Evolutionary conservation across 2,329 filamentous ascomycete genomes (phyloP).

Genomic region (Tolypocladium guangdongense): DNA sequence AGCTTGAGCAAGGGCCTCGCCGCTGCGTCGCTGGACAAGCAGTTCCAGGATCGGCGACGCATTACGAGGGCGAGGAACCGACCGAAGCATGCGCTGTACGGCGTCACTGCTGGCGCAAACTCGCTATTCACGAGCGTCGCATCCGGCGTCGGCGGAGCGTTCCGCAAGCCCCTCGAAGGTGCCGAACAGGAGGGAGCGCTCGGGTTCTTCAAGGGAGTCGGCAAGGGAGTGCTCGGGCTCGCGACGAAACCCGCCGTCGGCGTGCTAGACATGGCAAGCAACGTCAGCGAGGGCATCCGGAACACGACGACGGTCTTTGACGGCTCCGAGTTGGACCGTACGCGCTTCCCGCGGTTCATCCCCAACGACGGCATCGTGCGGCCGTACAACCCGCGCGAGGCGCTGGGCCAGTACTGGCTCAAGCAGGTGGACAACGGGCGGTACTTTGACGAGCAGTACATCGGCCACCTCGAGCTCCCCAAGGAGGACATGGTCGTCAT

Average conservation of each 20-base stretch:
- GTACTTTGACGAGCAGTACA: conserved; percentile 96
- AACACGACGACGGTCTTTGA: conserved; percentile 99
- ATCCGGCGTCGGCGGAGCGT: conserved; percentile 86
- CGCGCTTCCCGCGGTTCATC: conserved; percentile 87
- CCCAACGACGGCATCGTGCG: conserved; percentile 87
- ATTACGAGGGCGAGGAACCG: conserved; percentile 89
- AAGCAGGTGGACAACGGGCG: conserved; percentile 97
- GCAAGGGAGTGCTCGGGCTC: conserved; percentile 87
- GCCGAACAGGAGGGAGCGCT: conserved; percentile 90
- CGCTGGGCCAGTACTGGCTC: conserved; percentile 94
- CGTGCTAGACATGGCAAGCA: conserved; percentile 92
- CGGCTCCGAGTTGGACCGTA: conserved; percentile 83
- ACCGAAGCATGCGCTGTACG: conserved; percentile 94
- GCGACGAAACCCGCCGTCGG: conserved; percentile 96
- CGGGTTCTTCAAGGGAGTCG: conserved; percentile 95
- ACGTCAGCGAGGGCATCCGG: conserved; percentile 92
- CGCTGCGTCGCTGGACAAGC: conserved; percentile 92
- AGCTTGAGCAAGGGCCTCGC: conserved; percentile 94
- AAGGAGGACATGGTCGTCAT: conserved; percentile 82
- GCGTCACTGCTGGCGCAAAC: conserved; percentile 90
- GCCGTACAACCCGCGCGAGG: conserved; percentile 88
- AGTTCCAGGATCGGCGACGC: conserved; percentile 91
- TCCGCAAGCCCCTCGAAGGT: conserved; percentile 86
- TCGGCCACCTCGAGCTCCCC: conserved; percentile 87
- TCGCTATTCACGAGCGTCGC: conserved; percentile 88